phyloP scores from a whole-genome alignment of 352 stramenopile genomes.

The Pythium chondricola region DNA sequence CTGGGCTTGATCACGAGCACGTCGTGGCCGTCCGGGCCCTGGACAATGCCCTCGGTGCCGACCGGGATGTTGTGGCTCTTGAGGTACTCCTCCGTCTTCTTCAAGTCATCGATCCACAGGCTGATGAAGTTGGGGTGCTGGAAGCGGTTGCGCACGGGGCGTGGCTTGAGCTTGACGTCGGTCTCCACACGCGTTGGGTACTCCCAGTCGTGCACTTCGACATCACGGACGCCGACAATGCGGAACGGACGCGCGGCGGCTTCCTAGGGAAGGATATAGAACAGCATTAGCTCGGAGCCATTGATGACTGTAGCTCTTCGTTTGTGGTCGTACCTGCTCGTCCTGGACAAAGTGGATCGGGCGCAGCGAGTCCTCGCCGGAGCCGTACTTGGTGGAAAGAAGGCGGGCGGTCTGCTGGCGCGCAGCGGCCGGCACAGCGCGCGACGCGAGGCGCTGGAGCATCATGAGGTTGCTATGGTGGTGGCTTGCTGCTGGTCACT shows the following conservation, averaged over 20 bases:
- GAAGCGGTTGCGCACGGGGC: conserved; percentile 70
- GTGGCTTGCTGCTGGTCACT: no score
- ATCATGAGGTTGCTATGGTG: no score
- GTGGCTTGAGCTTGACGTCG: conserved; percentile 55
- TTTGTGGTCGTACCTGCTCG: conserved; percentile 41
- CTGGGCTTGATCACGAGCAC: conserved; percentile 62
- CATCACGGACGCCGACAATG: conserved; percentile 74
- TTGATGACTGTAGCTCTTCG: neutral
- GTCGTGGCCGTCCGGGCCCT: conserved; percentile 56
- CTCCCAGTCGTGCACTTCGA: conserved; percentile 72
- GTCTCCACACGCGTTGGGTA: conserved; percentile 63
- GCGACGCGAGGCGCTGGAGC: conserved; percentile 19
- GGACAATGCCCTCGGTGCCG: conserved; percentile 44
- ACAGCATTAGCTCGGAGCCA: neutral
- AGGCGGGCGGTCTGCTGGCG: conserved; percentile 7
- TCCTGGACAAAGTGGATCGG: conserved; percentile 72
- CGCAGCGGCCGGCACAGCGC: conserved; percentile 4
- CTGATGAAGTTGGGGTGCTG: conserved; percentile 79
- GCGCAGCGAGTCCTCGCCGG: conserved; percentile 26
- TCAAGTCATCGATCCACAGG: conserved; percentile 74
- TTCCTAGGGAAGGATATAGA: conserved; percentile 19
- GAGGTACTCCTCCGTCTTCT: conserved; percentile 56
- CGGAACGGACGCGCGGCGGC: conserved; percentile 47
- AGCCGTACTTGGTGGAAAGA: conserved; percentile 18
- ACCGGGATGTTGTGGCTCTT: conserved; percentile 57